Percentiles rank a stretch among this genome's conserved stretches.
Conservation (phyloP, 148 eudicot genomes). For the Dysphania ambrosioides region DNA sequence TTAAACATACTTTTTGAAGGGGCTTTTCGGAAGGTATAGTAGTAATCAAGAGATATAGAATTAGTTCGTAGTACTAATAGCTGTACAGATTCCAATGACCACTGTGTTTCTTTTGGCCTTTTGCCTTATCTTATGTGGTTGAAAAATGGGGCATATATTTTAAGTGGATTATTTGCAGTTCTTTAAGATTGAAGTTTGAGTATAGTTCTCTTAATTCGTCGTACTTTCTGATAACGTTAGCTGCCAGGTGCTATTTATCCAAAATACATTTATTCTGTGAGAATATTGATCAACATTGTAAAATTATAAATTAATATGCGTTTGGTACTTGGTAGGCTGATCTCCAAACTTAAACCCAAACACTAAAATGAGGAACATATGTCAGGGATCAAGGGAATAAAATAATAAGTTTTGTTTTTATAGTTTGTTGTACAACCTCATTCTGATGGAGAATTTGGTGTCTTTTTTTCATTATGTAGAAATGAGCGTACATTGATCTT, state of each 20-base stretch:
- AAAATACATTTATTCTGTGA: too few species aligned
- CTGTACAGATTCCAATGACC: background rate
- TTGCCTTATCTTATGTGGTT: background rate
- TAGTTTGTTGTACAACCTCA: background rate
- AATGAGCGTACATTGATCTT: background rate
- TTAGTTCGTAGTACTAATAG: background rate
- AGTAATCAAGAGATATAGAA: background rate
- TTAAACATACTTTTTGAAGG: slow-evolving; percentile 61
- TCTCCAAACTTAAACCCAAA: background rate
- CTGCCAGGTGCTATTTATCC: too few species aligned
- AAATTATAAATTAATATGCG: background rate
- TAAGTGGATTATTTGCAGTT: background rate
- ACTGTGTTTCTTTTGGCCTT: background rate
- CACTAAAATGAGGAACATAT: too few species aligned
- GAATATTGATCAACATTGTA: too few species aligned
- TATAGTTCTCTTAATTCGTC: too few species aligned
- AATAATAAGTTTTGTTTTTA: background rate
- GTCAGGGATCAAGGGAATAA: background rate
- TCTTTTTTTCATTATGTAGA: background rate
- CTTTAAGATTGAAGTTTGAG: background rate
- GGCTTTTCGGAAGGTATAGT: slow-evolving; percentile 82
- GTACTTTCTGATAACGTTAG: too few species aligned
- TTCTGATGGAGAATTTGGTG: background rate
- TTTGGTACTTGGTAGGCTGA: background rate
- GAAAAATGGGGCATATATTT: background rate